Conservation (phyloP, 78 protist genomes). For the Isochrysis galbana region DNA sequence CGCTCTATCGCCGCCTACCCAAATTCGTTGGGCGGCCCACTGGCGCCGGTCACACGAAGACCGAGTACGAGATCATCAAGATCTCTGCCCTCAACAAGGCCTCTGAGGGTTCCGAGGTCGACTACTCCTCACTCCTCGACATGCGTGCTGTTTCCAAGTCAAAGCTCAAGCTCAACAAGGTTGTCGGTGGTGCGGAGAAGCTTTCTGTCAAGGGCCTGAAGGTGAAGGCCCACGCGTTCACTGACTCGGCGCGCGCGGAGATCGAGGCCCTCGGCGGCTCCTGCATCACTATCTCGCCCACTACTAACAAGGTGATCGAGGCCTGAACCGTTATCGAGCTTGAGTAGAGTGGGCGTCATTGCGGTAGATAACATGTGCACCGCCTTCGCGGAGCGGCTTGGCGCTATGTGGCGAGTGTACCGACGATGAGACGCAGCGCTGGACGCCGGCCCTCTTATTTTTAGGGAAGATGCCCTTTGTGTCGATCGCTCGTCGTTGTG, state of each 20-base stretch:
- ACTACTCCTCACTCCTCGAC: neutral
- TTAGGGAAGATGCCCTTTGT: too few relatives aligned
- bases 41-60: constrained; percentile 5
- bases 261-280: neutral
- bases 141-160: neutral
- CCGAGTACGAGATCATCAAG: neutral
- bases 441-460: too few relatives aligned
- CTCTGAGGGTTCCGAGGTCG: neutral
- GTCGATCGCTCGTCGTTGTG: too few relatives aligned
- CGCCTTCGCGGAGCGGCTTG: too few relatives aligned
- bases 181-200: neutral
- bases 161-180: neutral
- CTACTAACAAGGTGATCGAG: neutral
- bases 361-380: too few relatives aligned
- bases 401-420: too few relatives aligned
- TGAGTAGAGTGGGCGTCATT: too few relatives aligned
- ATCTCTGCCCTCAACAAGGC: neutral
- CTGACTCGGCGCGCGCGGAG: constrained; percentile 22
- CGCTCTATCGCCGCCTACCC: constrained; percentile 26
- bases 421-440: too few relatives aligned
- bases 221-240: constrained; percentile 43
- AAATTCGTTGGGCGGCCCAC: neutral
- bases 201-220: neutral
- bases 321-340: too few relatives aligned
- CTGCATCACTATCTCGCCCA: neutral